Conservation (phyloP, 2,329 filamentous ascomycete genomes). For the Botrytis fragariae region DNA sequence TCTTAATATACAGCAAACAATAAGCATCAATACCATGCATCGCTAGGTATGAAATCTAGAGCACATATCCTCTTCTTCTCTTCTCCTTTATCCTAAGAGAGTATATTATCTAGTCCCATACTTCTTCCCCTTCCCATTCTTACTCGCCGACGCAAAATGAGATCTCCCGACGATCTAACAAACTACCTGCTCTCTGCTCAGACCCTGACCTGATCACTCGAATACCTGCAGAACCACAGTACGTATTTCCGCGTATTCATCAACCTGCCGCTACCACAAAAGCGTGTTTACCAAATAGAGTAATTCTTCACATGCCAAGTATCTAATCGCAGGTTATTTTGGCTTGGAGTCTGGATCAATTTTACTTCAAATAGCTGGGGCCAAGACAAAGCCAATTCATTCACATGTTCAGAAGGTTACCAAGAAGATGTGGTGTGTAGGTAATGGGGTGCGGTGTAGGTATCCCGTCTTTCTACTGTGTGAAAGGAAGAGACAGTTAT, state of each 20-base stretch:
- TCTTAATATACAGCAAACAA: neutral
- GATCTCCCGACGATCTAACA: constrained; percentile 4
- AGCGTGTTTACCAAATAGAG: neutral
- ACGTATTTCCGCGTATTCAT: neutral
- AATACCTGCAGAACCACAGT: neutral
- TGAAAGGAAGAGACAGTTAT: neutral
- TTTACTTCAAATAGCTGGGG: neutral
- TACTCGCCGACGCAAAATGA: neutral
- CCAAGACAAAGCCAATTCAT: neutral
- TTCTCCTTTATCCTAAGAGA: neutral
- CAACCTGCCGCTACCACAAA: neutral
- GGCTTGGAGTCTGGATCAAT: neutral
- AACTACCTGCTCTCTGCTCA: neutral
- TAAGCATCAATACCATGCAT: neutral
- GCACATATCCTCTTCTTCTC: neutral
- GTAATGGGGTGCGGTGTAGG: neutral
- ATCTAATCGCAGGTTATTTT: neutral
- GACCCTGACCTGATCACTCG: neutral
- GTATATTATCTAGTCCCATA: neutral
- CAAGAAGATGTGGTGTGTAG: neutral
- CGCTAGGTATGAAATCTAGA: neutral
- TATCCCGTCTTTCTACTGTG: neutral
- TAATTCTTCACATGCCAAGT: constrained; percentile 6
- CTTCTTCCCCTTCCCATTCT: neutral
- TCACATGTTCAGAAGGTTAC: neutral